These are phyloP conservation scores for Viola odorata DNA, from an alignment of 345 rosid species.

Conservation along the genomic window DNA sequence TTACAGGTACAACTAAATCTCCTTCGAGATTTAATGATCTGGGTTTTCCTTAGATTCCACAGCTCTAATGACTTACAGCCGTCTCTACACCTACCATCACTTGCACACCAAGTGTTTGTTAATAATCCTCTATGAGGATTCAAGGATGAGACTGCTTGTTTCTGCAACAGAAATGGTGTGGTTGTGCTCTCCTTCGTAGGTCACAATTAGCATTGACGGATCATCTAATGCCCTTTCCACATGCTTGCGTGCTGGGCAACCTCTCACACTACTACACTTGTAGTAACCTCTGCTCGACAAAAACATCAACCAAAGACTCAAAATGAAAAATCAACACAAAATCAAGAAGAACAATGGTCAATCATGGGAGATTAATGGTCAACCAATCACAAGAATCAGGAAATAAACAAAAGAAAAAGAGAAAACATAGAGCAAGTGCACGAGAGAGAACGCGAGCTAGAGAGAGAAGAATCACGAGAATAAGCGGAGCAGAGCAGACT, in stretches of 20 bases:
- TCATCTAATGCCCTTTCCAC: slow-evolving; percentile 28
- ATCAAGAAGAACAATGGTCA: not conserved
- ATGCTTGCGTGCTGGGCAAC: slow-evolving; percentile 27
- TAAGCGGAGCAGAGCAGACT: too few species aligned
- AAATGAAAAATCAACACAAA: too few species aligned
- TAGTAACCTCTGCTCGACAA: slow-evolving; percentile 19
- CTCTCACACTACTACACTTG: slow-evolving; percentile 29
- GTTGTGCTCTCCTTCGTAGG: slow-evolving; percentile 26
- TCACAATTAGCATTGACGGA: slow-evolving; percentile 22
- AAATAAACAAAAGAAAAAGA: not conserved
- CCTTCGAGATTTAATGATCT: slow-evolving; percentile 29
- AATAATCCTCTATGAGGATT: slow-evolving; percentile 55
- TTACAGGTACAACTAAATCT: slow-evolving; percentile 32
- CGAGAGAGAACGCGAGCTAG: too few species aligned
- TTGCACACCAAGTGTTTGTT: not conserved
- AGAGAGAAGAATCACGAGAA: too few species aligned
- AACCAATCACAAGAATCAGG: not conserved
- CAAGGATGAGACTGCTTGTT: slow-evolving; percentile 61
- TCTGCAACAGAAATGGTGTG: slow-evolving; percentile 52
- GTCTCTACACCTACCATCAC: slow-evolving; percentile 7
- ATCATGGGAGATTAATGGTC: not conserved
- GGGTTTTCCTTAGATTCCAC: not conserved
- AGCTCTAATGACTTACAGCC: too few species aligned
- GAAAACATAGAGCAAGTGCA: too few species aligned
- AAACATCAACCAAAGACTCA: not conserved